Conservation (phyloP, 2,329 filamentous ascomycete species). For the Fusarium oxysporum region DNA sequence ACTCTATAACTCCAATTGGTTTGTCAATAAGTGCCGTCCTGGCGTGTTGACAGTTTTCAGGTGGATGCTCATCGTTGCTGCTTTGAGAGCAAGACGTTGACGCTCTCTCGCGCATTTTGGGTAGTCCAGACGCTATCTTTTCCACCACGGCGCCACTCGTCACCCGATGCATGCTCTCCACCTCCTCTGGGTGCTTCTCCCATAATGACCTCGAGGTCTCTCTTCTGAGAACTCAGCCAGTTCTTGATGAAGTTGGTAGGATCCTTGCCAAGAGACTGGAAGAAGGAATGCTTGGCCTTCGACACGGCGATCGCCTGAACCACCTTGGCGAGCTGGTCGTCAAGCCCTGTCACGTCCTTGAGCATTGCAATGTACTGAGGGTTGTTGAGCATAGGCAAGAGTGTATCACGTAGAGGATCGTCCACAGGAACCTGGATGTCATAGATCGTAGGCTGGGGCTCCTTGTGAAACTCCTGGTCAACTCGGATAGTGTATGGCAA, state of each 20-base stretch:
- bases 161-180: constrained; percentile 65
- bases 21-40: constrained; percentile 2
- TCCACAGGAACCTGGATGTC: constrained; percentile 88
- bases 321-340: constrained; percentile 86
- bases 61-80: constrained; percentile 56
- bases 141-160: constrained; percentile 76
- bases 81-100: constrained; percentile 69
- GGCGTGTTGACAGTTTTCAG: neutral
- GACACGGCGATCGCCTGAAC: constrained; percentile 85
- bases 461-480: constrained; percentile 82
- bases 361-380: constrained; percentile 78
- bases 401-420: constrained; percentile 78
- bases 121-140: constrained; percentile 67
- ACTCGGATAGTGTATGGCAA: constrained; percentile 94
- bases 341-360: constrained; percentile 79
- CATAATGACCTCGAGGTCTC: constrained; percentile 88
- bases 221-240: constrained; percentile 92
- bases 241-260: constrained; percentile 85
- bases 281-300: constrained; percentile 92
- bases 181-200: constrained; percentile 80
- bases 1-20: constrained; percentile 39
- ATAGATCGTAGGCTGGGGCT: constrained; percentile 84
- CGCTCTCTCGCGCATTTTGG: constrained; percentile 70
- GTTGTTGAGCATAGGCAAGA: constrained; percentile 74
- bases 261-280: constrained; percentile 80